These are phyloP conservation scores for Cynanchum wilfordii DNA, from an alignment of 257 asterid species.

Conservation along the genomic window DNA sequence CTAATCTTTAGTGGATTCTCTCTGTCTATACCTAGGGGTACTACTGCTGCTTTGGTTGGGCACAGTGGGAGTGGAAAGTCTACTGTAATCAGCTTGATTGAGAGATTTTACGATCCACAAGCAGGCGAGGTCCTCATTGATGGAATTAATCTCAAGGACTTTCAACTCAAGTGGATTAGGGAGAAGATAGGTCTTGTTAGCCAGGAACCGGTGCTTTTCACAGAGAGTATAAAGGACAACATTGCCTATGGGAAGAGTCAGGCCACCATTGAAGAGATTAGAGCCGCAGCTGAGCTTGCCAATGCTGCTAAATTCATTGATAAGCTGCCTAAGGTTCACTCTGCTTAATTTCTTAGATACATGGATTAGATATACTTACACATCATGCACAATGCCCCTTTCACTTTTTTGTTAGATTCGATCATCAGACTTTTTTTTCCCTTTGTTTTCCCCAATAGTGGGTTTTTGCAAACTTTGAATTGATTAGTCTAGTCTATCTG, in stretches of 20 bases:
- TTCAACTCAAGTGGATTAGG: slow-evolving; percentile 15
- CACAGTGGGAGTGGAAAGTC: slow-evolving; percentile 16
- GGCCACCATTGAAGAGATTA: slow-evolving; percentile 48
- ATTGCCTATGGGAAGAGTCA: slow-evolving; percentile 11
- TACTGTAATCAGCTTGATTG: slow-evolving; percentile 7
- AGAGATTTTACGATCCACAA: slow-evolving; percentile 15
- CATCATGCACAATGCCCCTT: neutral
- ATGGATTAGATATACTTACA: neutral
- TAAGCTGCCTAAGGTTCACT: slow-evolving; percentile 64
- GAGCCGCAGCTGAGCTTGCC: slow-evolving; percentile 60
- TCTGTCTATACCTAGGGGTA: slow-evolving; percentile 32
- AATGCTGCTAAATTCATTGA: slow-evolving; percentile 28
- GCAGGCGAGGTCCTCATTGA: slow-evolving; percentile 10
- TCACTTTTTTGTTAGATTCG: neutral
- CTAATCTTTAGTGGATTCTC: slow-evolving; percentile 30
- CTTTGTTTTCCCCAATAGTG: neutral
- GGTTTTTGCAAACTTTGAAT: neutral
- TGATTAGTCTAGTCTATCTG: neutral
- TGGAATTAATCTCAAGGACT: slow-evolving; percentile 14
- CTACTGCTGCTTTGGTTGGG: slow-evolving; percentile 20
- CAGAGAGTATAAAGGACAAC: slow-evolving; percentile 1
- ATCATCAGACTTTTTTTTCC: neutral
- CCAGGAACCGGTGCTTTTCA: slow-evolving; percentile 15
- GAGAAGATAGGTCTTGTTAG: slow-evolving; percentile 15
- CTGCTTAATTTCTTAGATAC: neutral